A percentile compares a stretch with the other conserved stretches of the same genome.
Evolutionary conservation across 176 grass and related monocot species (phyloP).

Genomic region (Avena sativa): DNA sequence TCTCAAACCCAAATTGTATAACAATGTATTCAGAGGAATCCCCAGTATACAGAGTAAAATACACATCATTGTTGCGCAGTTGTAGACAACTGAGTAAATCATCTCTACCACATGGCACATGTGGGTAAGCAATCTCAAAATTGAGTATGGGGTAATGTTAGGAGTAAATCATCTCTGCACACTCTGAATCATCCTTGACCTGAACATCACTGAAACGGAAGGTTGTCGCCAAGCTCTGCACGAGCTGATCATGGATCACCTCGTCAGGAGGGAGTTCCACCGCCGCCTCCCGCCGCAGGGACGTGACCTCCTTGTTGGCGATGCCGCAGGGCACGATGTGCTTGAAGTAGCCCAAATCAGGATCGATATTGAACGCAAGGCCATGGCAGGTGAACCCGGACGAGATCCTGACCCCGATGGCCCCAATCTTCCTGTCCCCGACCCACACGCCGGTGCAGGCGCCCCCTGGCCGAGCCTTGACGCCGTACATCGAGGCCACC

Average conservation of each 20-base stretch:
- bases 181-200: slow-evolving; percentile 41
- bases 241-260: slow-evolving; percentile 81
- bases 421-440: slow-evolving; percentile 88
- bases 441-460: slow-evolving; percentile 87
- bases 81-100: slow-evolving; percentile 17
- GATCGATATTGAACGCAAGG: slow-evolving; percentile 81
- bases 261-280: slow-evolving; percentile 68
- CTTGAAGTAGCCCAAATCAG: slow-evolving; percentile 67
- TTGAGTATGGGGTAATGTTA: too few species aligned
- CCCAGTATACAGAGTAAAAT: neutral
- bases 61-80: slow-evolving; percentile 9
- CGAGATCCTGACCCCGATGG: slow-evolving; percentile 95
- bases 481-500: slow-evolving; percentile 70
- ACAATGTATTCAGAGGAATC: neutral
- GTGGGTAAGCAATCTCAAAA: too few species aligned
- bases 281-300: slow-evolving; percentile 62
- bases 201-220: slow-evolving; percentile 52
- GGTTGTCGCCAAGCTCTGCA: slow-evolving; percentile 61
- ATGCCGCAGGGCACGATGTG: slow-evolving; percentile 89
- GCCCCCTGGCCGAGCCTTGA: slow-evolving; percentile 58
- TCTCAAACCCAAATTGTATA: slow-evolving; percentile 15
- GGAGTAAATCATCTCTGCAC: slow-evolving; percentile 34
- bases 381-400: slow-evolving; percentile 82
- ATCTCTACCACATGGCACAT: neutral
- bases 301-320: slow-evolving; percentile 74